These are phyloP conservation scores for Verticillium albo-atrum DNA, from an alignment of 2,329 filamentous ascomycete genomes.

Conservation along the genomic window DNA sequence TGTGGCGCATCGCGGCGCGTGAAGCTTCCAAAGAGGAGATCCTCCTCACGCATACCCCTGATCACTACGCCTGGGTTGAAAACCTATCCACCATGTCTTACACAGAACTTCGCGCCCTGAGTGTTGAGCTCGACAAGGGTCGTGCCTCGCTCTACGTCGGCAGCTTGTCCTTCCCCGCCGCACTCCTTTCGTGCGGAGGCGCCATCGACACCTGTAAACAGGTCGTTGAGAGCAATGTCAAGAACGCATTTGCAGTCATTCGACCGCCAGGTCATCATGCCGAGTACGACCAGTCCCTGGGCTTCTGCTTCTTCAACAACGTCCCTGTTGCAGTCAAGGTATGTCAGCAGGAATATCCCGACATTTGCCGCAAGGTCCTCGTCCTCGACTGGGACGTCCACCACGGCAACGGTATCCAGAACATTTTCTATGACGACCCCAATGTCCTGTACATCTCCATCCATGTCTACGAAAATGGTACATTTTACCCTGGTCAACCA, in stretches of 20 bases:
- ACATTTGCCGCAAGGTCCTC: constrained; percentile 79
- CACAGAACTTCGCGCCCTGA: constrained; percentile 64
- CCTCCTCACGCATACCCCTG: constrained; percentile 69
- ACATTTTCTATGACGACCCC: constrained; percentile 91
- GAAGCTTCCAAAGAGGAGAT: constrained; percentile 78
- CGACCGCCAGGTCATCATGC: constrained; percentile 94
- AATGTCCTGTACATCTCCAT: constrained; percentile 95
- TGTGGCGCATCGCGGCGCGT: constrained; percentile 75
- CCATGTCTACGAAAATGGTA: constrained; percentile 79
- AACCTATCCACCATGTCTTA: constrained; percentile 48
- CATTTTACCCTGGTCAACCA: constrained; percentile 75
- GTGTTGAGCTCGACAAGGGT: constrained; percentile 54
- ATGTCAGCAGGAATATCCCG: constrained; percentile 76
- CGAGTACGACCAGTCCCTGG: constrained; percentile 79
- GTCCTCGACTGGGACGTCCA: constrained; percentile 90
- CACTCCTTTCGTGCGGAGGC: constrained; percentile 80
- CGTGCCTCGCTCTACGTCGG: constrained; percentile 82
- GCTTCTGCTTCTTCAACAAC: constrained; percentile 98
- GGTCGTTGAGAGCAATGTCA: constrained; percentile 78
- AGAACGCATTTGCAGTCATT: constrained; percentile 94
- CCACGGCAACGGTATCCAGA: constrained; percentile 88
- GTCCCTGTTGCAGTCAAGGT: constrained; percentile 88
- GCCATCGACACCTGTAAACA: constrained; percentile 94
- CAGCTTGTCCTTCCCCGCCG: constrained; percentile 73
- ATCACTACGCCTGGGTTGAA: constrained; percentile 76